Evolutionary conservation across 2,329 filamentous ascomycete genomes (phyloP), one percentile per base, ranked within the genome.

Genomic region (Cercospora sojina): DNA sequence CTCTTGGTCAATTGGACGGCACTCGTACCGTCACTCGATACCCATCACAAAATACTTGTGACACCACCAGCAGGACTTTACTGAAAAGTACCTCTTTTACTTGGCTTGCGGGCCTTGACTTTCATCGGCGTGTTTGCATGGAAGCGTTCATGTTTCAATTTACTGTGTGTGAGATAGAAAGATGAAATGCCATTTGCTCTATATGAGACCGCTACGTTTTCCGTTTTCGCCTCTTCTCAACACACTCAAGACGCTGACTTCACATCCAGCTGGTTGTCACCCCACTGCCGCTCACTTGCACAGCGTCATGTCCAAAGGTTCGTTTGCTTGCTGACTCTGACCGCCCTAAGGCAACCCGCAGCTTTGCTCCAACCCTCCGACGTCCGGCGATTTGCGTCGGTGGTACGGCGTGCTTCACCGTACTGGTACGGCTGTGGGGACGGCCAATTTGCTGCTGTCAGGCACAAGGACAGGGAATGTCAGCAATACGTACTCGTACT

Each of bases 1-100:
- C 53, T 25, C 38, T 57, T 47, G 65, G 47, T 12, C 60, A 56
- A 25, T 5, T 27, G 25, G 56, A 47, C 59, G 56, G 59, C 49
- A 56, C 13, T 32, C 12, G 13, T 59, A 51, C 55, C 63, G 63
- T 47, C 38, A 61, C 55, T 56, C 60, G 63, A 65, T 65, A 67
- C 65, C 65, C 62, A 67, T 47, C 27, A 57, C 53, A 65, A 59
- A 43, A 60, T 18, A 16, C 43, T 65, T 59, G 47, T 53, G 47
- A 27, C 47, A 7, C 23, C 12, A 27, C 3, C 23, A 25, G 23
- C 23, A 53, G 47, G 47, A 53, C 47, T 53, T 53, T 53, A 53
- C 23, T 27, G 47, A 32, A 57, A 57, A 57, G 31, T 35, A 53
- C 47, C 47, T 29, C 47, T 29, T 53, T 9, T 13, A 16, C 51